Evolutionary conservation across 1,284 basidiomycete species (phyloP).

Genomic region (Leccinum griseonigrum): DNA sequence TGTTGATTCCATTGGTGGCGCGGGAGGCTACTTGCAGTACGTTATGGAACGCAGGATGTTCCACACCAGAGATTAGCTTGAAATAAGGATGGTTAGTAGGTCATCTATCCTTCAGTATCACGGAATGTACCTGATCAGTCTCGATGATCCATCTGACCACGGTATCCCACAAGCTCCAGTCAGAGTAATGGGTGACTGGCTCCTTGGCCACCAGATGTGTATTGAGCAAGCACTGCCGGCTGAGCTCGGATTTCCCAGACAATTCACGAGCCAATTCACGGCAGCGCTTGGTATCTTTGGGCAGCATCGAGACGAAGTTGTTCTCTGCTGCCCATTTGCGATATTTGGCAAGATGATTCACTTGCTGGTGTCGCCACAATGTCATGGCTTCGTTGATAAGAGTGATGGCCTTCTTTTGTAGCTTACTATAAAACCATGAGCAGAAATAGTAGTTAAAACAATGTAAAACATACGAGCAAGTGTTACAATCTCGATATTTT

Average conservation of each 20-base stretch:
- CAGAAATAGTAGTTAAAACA: neutral
- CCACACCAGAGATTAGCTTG: neutral
- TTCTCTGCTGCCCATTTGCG: neutral
- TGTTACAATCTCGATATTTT: neutral
- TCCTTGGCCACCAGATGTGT: neutral
- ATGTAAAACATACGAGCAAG: neutral
- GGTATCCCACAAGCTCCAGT: neutral
- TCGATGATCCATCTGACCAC: neutral
- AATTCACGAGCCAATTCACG: neutral
- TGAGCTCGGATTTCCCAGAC: neutral
- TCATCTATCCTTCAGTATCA: neutral
- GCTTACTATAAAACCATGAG: neutral
- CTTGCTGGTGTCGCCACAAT: neutral
- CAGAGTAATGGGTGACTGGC: neutral
- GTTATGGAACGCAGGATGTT: neutral
- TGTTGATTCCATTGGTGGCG: neutral
- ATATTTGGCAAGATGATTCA: neutral
- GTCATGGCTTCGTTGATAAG: neutral
- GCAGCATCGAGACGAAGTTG: neutral
- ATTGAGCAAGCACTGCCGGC: neutral
- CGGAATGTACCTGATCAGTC: neutral
- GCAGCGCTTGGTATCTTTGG: neutral
- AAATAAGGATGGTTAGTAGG: neutral
- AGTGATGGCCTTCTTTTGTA: neutral
- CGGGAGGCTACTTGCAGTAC: neutral